Evolutionary conservation across 2,329 filamentous ascomycete genomes (phyloP).

Genomic region (Xylariaceae sp.): DNA sequence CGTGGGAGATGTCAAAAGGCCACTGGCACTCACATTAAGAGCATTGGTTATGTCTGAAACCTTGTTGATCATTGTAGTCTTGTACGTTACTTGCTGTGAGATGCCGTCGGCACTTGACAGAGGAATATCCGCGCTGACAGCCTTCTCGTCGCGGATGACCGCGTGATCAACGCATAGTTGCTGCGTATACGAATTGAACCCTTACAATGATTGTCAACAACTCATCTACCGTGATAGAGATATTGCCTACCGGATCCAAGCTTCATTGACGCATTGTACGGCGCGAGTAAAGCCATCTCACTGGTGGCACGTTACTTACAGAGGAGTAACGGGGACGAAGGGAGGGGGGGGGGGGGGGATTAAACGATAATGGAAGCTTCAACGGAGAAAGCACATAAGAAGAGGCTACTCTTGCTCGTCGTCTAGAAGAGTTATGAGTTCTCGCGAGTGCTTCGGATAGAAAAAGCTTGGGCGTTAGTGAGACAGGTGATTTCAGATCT

Average conservation of each 20-base stretch:
- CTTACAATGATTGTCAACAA: not conserved
- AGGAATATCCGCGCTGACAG: not conserved
- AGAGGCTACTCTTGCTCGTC: no score
- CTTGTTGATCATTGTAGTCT: not conserved
- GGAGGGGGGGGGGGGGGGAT: no score
- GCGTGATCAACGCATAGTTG: not conserved
- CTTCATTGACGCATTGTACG: not conserved
- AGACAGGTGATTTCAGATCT: no score
- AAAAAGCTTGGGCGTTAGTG: no score
- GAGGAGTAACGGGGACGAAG: no score
- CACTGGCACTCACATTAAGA: not conserved
- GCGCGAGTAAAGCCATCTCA: not conserved
- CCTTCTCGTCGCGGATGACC: not conserved
- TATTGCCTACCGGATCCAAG: not conserved
- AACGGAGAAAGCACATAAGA: no score
- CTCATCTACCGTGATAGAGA: not conserved
- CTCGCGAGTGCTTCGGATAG: no score
- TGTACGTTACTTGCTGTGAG: not conserved
- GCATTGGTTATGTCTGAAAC: not conserved
- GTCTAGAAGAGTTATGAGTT: no score
- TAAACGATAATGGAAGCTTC: no score
- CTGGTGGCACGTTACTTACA: no score
- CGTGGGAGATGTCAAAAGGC: no score
- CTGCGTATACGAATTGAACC: not conserved
- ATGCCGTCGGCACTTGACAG: not conserved